Percentiles rank a stretch among this genome's conserved stretches.
phyloP scores from a whole-genome alignment of 208 protist species.

The Trypanosoma lewisi region DNA sequence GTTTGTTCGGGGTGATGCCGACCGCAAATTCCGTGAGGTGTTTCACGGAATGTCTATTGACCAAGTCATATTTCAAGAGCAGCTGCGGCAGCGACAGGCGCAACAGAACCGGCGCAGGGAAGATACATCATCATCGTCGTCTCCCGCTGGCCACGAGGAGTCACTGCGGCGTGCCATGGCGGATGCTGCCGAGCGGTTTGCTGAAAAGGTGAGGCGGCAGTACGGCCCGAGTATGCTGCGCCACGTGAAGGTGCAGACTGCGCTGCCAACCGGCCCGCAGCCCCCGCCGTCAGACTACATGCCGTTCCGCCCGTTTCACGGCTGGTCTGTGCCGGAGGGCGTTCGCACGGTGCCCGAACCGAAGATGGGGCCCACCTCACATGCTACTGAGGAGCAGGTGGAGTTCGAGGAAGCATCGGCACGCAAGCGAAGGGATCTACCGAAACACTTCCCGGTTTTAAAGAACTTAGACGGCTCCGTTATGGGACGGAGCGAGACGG shows the following conservation, averaged over 20 bases:
- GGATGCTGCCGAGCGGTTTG: slow-evolving; percentile 54
- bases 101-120: background rate
- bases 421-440: background rate
- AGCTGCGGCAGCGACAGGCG: slow-evolving; percentile 38
- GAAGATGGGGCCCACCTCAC: slow-evolving; percentile 30
- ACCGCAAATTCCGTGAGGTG: slow-evolving; percentile 76
- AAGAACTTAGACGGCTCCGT: background rate
- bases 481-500: slow-evolving; percentile 10
- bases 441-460: slow-evolving; percentile 19
- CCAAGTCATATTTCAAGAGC: slow-evolving; percentile 78
- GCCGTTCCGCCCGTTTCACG: slow-evolving; percentile 79
- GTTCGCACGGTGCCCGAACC: slow-evolving; percentile 54
- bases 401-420: background rate
- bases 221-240: slow-evolving; percentile 60
- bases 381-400: slow-evolving; percentile 21
- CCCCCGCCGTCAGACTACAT: slow-evolving; percentile 49
- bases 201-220: slow-evolving; percentile 37
- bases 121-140: background rate
- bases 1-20: slow-evolving; percentile 80
- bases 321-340: slow-evolving; percentile 45
- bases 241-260: slow-evolving; percentile 27
- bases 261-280: slow-evolving; percentile 19
- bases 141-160: slow-evolving; percentile 43
- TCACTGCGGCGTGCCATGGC: slow-evolving; percentile 59
- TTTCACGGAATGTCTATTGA: slow-evolving; percentile 85